Conservation (phyloP, 805 yeast genomes). For the Candida gorgasii region DNA sequence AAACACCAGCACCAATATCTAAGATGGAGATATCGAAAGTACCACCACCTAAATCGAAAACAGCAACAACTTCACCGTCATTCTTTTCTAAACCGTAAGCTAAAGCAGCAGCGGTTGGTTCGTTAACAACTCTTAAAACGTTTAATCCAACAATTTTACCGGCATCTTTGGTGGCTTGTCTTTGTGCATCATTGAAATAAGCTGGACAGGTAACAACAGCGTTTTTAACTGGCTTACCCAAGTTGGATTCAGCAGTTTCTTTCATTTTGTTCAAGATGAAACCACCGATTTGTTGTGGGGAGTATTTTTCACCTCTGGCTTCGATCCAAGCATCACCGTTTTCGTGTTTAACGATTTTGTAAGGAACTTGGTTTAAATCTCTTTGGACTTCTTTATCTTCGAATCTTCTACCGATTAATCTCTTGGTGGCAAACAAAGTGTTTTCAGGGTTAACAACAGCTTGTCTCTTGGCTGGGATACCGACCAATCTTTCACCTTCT, state of each 20-base stretch:
- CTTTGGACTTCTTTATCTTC: constrained; percentile 88
- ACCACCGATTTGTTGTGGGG: constrained; percentile 96
- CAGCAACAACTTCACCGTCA: constrained; percentile 84
- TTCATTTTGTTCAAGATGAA: constrained; percentile 93
- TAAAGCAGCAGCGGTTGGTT: constrained; percentile 91
- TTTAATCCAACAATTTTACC: constrained; percentile 96
- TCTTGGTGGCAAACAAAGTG: constrained; percentile 92
- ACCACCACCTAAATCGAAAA: constrained; percentile 98
- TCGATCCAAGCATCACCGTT: constrained; percentile 98
- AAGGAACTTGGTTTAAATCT: constrained; percentile 85
- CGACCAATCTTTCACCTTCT: constrained; percentile 89
- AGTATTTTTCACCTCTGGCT: constrained; percentile 83
- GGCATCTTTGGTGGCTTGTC: constrained; percentile 95
- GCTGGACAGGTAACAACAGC: constrained; percentile 94
- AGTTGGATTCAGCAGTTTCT: constrained; percentile 93
- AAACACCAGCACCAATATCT: constrained; percentile 97
- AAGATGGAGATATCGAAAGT: constrained; percentile 95
- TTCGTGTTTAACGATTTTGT: constrained; percentile 83
- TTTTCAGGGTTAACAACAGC: constrained; percentile 93
- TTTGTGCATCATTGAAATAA: constrained; percentile 86
- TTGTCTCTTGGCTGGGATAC: constrained; percentile 95
- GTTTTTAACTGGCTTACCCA: constrained; percentile 83
- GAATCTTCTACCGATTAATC: constrained; percentile 91
- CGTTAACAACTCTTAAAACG: constrained; percentile 85
- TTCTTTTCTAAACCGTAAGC: constrained; percentile 92